These are phyloP conservation scores for Kazachstania viticola DNA, from an alignment of 805 yeast species.

Conservation along the genomic window DNA sequence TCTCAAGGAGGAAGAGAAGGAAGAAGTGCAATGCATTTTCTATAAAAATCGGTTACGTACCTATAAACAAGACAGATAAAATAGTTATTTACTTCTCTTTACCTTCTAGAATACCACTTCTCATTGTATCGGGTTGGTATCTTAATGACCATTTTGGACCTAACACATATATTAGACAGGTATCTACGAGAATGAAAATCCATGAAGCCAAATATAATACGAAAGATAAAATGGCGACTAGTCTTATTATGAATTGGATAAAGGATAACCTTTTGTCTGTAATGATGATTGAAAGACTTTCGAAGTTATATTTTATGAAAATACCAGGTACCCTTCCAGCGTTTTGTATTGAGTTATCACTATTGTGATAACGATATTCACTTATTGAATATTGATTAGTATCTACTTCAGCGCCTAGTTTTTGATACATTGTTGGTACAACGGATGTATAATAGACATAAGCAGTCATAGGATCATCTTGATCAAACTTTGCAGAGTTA, in stretches of 20 bases:
- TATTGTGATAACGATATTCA: constrained; percentile 30
- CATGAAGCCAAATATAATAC: constrained; percentile 59
- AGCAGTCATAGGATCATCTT: constrained; percentile 37
- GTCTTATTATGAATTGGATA: constrained; percentile 60
- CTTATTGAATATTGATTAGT: constrained; percentile 81
- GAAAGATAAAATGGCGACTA: constrained; percentile 79
- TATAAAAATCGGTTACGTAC: no score
- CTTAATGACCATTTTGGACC: constrained; percentile 44
- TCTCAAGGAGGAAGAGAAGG: no score
- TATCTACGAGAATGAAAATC: constrained; percentile 47
- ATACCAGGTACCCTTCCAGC: constrained; percentile 54
- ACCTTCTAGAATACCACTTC: constrained; percentile 21
- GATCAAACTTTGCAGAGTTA: constrained; percentile 43
- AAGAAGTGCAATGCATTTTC: no score
- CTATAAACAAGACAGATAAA: no score
- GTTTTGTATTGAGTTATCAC: constrained; percentile 4
- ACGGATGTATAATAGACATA: constrained; percentile 64
- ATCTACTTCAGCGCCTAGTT: constrained; percentile 58
- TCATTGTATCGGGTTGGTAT: constrained; percentile 20
- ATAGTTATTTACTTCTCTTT: no score
- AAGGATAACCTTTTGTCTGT: constrained; percentile 68
- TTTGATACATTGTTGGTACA: constrained; percentile 70
- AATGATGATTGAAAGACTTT: constrained; percentile 64
- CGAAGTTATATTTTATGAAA: constrained; percentile 76
- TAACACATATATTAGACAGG: constrained; percentile 35